Conservation (phyloP, 208 protist species). For the Wallacemonas sp. region DNA sequence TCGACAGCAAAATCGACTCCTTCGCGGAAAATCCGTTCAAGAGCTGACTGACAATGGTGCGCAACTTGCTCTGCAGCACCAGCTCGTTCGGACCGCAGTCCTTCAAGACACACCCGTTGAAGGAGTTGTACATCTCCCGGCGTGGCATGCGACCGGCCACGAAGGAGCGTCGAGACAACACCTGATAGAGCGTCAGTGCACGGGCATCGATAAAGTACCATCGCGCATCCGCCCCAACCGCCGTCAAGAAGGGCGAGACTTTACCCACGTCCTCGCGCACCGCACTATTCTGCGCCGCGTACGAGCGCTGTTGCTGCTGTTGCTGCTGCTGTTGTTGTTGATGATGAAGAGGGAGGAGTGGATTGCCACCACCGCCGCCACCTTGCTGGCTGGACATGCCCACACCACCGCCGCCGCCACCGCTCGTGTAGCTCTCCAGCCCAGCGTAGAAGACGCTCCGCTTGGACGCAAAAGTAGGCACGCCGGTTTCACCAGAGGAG, state of each 20-base stretch:
- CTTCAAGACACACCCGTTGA: conserved; percentile 31
- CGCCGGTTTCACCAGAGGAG: background rate
- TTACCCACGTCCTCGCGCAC: conserved; percentile 11
- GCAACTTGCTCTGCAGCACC: conserved; percentile 44
- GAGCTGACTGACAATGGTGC: conserved; percentile 40
- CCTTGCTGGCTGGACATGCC: background rate
- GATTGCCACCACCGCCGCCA: conserved; percentile 1
- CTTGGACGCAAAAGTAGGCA: conserved; percentile 1
- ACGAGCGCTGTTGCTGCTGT: background rate
- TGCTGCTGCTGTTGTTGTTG: background rate
- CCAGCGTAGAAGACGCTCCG: conserved; percentile 10
- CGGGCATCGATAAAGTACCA: conserved; percentile 59
- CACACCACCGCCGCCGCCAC: background rate
- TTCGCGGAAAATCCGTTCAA: conserved; percentile 32
- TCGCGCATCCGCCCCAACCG: conserved; percentile 42
- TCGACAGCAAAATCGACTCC: conserved; percentile 39
- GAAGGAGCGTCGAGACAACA: conserved; percentile 28
- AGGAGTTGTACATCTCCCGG: conserved; percentile 32
- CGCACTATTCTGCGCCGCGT: conserved; percentile 7
- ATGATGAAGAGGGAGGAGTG: background rate
- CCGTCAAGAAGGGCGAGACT: conserved; percentile 23
- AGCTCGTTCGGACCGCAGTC: conserved; percentile 39
- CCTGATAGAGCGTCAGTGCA: conserved; percentile 38
- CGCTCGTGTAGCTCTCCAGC: conserved; percentile 1
- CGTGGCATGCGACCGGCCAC: conserved; percentile 32